A percentile compares a stretch with the other conserved stretches of the same genome.
These are phyloP conservation scores for Clarkia xantiana DNA, from an alignment of 345 rosid genomes.

Conservation along the genomic window DNA sequence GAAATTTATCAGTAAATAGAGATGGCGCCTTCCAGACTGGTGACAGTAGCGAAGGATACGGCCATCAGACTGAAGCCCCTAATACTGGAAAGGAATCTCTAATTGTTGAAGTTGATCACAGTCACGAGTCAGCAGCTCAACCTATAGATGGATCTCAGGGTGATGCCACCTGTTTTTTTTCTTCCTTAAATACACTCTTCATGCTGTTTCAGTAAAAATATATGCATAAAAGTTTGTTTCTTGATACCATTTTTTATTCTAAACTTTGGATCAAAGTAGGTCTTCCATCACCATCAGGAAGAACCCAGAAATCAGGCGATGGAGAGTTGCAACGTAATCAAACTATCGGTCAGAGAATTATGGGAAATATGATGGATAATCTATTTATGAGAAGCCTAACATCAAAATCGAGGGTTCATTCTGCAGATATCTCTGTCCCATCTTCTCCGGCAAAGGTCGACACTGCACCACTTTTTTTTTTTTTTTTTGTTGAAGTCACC, in stretches of 20 bases:
- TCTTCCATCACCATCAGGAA: slow-evolving; percentile 72
- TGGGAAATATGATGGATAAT: slow-evolving; percentile 85
- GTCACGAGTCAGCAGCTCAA: slow-evolving; percentile 22
- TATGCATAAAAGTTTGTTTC: no score
- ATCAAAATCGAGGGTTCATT: slow-evolving; percentile 46
- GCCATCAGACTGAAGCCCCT: slow-evolving; percentile 18
- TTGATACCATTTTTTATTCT: background rate
- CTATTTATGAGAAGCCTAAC: slow-evolving; percentile 65
- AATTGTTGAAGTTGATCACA: slow-evolving; percentile 11
- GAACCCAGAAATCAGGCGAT: slow-evolving; percentile 45
- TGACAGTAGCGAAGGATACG: slow-evolving; percentile 19
- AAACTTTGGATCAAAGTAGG: slow-evolving; percentile 26
- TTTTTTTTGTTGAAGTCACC: slow-evolving; percentile 9
- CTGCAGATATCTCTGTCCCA: slow-evolving; percentile 48
- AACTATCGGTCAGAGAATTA: slow-evolving; percentile 69
- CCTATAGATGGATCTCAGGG: slow-evolving; percentile 63
- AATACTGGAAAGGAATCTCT: slow-evolving; percentile 22
- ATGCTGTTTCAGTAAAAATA: no score
- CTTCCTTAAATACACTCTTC: no score
- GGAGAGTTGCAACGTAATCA: slow-evolving; percentile 53
- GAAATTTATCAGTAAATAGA: slow-evolving; percentile 29
- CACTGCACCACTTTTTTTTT: slow-evolving; percentile 4
- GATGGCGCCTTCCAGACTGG: slow-evolving; percentile 10
- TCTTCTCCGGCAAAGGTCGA: slow-evolving; percentile 71
- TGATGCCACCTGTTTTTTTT: slow-evolving; percentile 9